Evolutionary conservation across 495 filamentous ascomycete genomes (phyloP).

Genomic region (Trichocladium antarcticum): DNA sequence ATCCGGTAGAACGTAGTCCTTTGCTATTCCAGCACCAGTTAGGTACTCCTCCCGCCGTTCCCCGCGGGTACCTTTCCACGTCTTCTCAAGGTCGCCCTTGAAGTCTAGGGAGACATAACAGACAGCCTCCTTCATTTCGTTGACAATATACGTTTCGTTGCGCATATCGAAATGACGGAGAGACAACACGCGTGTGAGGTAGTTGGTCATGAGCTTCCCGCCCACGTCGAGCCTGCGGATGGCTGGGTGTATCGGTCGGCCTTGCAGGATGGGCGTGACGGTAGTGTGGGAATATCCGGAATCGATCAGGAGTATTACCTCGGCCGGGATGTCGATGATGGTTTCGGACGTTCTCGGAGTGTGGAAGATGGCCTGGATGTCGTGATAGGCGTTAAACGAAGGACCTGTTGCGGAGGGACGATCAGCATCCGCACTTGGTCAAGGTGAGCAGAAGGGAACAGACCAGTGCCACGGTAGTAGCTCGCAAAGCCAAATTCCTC

Average conservation of each 20-base stretch:
- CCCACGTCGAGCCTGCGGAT: constrained; percentile 84
- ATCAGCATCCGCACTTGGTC: not conserved
- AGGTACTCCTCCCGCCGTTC: constrained; percentile 34
- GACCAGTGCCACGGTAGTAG: constrained; percentile 65
- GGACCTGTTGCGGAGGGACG: constrained; percentile 28
- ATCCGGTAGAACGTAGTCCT: constrained; percentile 90
- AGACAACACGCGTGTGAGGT: constrained; percentile 80
- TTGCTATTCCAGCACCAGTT: constrained; percentile 59
- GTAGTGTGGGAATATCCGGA: constrained; percentile 90
- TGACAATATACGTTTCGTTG: constrained; percentile 83
- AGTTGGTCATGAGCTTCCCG: constrained; percentile 90
- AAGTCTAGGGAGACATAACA: constrained; percentile 81
- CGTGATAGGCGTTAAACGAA: constrained; percentile 74
- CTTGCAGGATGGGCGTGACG: constrained; percentile 75
- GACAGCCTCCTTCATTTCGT: constrained; percentile 85
- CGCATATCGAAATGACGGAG: constrained; percentile 89
- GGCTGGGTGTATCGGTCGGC: constrained; percentile 65
- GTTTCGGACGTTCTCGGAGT: constrained; percentile 34
- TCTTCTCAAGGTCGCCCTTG: constrained; percentile 61
- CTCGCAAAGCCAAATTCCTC: constrained; percentile 94
- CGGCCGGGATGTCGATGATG: constrained; percentile 46
- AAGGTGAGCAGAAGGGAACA: constrained; percentile 25
- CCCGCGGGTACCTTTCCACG: constrained; percentile 68
- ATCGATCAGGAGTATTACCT: constrained; percentile 80
- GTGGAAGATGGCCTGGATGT: constrained; percentile 54